Evolutionary conservation across 106 monocot species (phyloP).

Genomic region (Vanilla planifolia): DNA sequence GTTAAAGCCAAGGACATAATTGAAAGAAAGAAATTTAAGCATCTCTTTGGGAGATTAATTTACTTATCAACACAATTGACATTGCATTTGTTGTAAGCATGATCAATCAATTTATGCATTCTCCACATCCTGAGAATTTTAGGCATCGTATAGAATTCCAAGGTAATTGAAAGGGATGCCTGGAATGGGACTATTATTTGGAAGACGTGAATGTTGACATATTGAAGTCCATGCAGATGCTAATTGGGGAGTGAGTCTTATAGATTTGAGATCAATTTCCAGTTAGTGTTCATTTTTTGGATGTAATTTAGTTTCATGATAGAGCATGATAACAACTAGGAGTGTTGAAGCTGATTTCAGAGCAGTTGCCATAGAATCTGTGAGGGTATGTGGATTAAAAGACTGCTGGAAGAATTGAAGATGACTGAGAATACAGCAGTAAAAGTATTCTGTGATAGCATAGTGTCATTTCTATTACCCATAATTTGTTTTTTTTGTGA

Average conservation of each 20-base stretch:
- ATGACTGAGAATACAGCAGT: not conserved
- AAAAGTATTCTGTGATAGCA: not conserved
- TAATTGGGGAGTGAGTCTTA: too few relatives aligned
- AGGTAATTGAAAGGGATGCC: too few relatives aligned
- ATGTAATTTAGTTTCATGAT: not conserved
- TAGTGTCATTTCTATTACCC: too few relatives aligned
- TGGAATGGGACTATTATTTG: too few relatives aligned
- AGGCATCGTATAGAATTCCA: too few relatives aligned
- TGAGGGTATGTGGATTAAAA: slow-evolving; percentile 1
- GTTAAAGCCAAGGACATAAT: not conserved
- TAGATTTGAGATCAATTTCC: not conserved
- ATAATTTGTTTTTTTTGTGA: not conserved
- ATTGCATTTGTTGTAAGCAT: not conserved
- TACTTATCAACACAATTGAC: not conserved
- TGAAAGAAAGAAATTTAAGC: not conserved
- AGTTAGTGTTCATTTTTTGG: slow-evolving; percentile 1
- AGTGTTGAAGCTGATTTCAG: not conserved
- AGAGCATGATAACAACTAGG: not conserved
- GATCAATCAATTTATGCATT: not conserved
- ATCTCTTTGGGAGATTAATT: not conserved
- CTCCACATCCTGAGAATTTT: too few relatives aligned
- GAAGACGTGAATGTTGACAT: too few relatives aligned
- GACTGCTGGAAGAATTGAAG: not conserved
- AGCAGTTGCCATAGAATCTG: slow-evolving; percentile 4
- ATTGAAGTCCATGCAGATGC: too few relatives aligned